These are phyloP conservation scores for Candida ponderosae DNA, from an alignment of 805 yeast species.

Conservation along the genomic window DNA sequence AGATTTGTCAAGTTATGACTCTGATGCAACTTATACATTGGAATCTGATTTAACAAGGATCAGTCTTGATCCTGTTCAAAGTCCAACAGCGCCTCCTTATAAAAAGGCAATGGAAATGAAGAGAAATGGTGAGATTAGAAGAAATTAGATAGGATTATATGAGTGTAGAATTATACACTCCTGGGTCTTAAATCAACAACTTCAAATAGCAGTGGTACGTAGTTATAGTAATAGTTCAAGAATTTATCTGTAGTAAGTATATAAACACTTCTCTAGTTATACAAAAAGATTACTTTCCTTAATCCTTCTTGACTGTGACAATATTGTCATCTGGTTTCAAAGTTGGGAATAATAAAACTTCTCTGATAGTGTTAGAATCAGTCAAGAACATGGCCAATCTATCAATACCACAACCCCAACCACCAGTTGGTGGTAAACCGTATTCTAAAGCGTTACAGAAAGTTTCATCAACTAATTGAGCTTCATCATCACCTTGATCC, in stretches of 20 bases:
- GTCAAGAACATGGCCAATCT: conserved; percentile 98
- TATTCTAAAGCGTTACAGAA: conserved; percentile 97
- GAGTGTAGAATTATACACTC: too few species aligned
- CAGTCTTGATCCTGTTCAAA: conserved; percentile 85
- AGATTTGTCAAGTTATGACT: conserved; percentile 77
- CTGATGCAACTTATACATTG: conserved; percentile 83
- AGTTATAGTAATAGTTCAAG: too few species aligned
- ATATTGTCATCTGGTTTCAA: conserved; percentile 78
- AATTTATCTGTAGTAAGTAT: too few species aligned
- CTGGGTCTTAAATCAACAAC: too few species aligned
- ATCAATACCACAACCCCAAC: conserved; percentile 99
- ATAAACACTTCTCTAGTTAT: too few species aligned
- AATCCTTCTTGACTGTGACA: conserved; percentile 3
- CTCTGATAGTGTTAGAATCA: conserved; percentile 93
- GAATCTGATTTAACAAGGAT: conserved; percentile 24
- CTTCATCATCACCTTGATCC: conserved; percentile 99
- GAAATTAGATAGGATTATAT: conserved; percentile 7
- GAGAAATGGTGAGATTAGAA: conserved; percentile 55
- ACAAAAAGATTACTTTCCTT: too few species aligned
- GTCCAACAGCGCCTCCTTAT: conserved; percentile 96
- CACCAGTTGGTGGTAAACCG: conserved; percentile 99
- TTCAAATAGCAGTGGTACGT: too few species aligned
- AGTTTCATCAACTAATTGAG: conserved; percentile 91
- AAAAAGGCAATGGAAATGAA: conserved; percentile 85
- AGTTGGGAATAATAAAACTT: conserved; percentile 95